These are phyloP conservation scores for Spathaspora passalidarum DNA, from an alignment of 805 yeast species.

Conservation along the genomic window DNA sequence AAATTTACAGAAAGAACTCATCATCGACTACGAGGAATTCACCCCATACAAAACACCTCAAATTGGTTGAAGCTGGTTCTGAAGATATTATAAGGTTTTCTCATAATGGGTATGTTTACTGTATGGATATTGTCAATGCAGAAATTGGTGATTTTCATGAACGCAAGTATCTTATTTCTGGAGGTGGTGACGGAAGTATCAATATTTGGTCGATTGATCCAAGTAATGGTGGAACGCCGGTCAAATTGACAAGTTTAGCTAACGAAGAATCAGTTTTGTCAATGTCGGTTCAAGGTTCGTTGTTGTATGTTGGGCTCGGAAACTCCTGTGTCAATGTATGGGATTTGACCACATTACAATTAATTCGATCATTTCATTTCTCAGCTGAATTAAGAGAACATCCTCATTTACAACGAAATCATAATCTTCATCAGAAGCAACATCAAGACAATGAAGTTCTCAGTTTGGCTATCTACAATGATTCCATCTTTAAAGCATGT, in stretches of 20 bases:
- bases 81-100: slow-evolving; percentile 74
- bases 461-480: slow-evolving; percentile 53
- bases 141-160: slow-evolving; percentile 16
- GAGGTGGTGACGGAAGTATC: slow-evolving; percentile 91
- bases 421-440: slow-evolving; percentile 5
- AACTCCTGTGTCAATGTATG: slow-evolving; percentile 76
- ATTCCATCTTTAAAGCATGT: slow-evolving; percentile 63
- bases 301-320: slow-evolving; percentile 78
- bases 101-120: slow-evolving; percentile 86
- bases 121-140: slow-evolving; percentile 45
- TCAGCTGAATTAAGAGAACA: slow-evolving; percentile 5
- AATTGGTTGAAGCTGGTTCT: slow-evolving; percentile 63
- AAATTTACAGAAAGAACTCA: slow-evolving; percentile 15
- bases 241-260: slow-evolving; percentile 41
- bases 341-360: slow-evolving; percentile 82
- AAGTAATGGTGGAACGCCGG: neutral
- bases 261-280: slow-evolving; percentile 73
- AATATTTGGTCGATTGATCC: slow-evolving; percentile 65
- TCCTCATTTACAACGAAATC: neutral
- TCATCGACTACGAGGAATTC: slow-evolving; percentile 3
- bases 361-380: slow-evolving; percentile 44
- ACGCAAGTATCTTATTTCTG: slow-evolving; percentile 32
- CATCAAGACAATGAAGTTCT: slow-evolving; percentile 37
- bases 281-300: slow-evolving; percentile 59
- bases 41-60: slow-evolving; percentile 10